These are phyloP conservation scores for Tuber microsphaerosporum DNA, from an alignment of 495 filamentous ascomycete genomes.

Conservation along the genomic window DNA sequence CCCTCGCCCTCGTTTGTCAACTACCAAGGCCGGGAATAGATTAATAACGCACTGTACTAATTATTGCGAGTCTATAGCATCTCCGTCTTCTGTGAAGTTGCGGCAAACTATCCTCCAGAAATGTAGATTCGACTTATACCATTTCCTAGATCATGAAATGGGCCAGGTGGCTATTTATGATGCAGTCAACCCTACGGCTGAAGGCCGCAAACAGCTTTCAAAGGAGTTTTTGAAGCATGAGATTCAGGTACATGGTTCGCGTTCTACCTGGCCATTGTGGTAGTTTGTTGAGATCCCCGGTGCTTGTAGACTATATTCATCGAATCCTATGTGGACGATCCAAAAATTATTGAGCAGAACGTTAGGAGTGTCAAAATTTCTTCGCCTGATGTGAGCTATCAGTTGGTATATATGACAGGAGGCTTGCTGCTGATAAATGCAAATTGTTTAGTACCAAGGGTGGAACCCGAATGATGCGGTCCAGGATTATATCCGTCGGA, in stretches of 20 bases:
- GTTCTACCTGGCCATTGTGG: constrained; percentile 10
- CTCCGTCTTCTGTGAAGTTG: constrained; percentile 74
- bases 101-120: constrained; percentile 96
- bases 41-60: constrained; percentile 38
- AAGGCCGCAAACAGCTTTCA: constrained; percentile 75
- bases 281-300: constrained; percentile 19
- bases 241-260: constrained; percentile 59
- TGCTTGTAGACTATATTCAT: constrained; percentile 75
- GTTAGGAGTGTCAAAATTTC: constrained; percentile 96
- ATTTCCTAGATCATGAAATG: constrained; percentile 92
- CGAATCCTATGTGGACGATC: constrained; percentile 88
- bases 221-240: constrained; percentile 96
- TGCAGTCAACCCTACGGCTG: constrained; percentile 86
- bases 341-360: constrained; percentile 92
- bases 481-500: constrained; percentile 79
- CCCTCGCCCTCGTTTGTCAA: constrained; percentile 13
- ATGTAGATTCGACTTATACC: constrained; percentile 93
- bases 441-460: constrained; percentile 59
- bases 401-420: background rate
- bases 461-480: constrained; percentile 90
- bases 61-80: constrained; percentile 48
- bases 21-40: constrained; percentile 26
- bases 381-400: constrained; percentile 72
- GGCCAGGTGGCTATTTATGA: constrained; percentile 99
- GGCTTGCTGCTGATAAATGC: constrained; percentile 38